Evolutionary conservation across 768 basidiomycete genomes (phyloP).

Genomic region (Gymnopilus junonius): DNA sequence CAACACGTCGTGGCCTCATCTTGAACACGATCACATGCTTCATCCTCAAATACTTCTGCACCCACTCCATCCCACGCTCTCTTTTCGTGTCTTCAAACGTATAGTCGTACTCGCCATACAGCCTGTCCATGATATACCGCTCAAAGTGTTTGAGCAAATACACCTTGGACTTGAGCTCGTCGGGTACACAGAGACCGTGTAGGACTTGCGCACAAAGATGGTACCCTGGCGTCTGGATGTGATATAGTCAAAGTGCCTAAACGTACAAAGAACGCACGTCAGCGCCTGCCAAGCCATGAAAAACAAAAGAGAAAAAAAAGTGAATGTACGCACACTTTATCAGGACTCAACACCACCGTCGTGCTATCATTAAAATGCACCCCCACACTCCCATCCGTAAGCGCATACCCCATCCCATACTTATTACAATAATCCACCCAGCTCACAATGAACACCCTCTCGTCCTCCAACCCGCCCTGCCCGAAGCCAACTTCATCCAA

Average conservation of each 20-base stretch:
- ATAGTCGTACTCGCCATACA: conserved; percentile 86
- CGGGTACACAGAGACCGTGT: conserved; percentile 70
- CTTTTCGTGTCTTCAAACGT: conserved; percentile 72
- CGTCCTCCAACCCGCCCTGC: conserved; percentile 52
- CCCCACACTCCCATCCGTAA: conserved; percentile 93
- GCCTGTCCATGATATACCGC: conserved; percentile 88
- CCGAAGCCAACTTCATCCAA: conserved; percentile 3
- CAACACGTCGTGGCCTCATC: conserved; percentile 92
- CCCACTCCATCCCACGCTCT: conserved; percentile 90
- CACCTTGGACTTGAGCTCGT: conserved; percentile 87
- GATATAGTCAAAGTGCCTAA: conserved; percentile 92
- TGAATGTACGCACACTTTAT: conserved; percentile 73
- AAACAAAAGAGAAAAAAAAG: conserved; percentile 19
- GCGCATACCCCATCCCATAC: conserved; percentile 99
- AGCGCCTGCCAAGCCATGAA: background rate
- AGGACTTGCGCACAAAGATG: conserved; percentile 73
- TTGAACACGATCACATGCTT: conserved; percentile 97
- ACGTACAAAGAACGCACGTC: conserved; percentile 6
- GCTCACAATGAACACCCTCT: conserved; percentile 91
- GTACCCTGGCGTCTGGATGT: conserved; percentile 67
- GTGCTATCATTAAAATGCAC: conserved; percentile 98
- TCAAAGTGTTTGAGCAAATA: conserved; percentile 95
- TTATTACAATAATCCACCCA: conserved; percentile 99
- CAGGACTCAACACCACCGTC: conserved; percentile 80
- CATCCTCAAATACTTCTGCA: conserved; percentile 95